These are phyloP conservation scores for Fomitopsis serialis DNA, from an alignment of 768 basidiomycete species.

Conservation along the genomic window DNA sequence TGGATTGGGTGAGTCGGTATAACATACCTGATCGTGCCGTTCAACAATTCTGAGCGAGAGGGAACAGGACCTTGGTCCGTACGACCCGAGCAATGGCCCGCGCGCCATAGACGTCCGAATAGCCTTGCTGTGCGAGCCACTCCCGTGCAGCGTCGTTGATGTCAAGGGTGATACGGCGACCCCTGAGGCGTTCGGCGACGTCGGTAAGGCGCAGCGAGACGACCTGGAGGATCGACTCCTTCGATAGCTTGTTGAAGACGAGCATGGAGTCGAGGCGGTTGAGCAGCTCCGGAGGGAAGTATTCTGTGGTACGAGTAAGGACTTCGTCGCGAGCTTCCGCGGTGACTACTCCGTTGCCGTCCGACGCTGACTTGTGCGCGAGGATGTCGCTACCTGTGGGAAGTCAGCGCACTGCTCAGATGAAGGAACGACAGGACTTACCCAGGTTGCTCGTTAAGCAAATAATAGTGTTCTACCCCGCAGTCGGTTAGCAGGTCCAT, in stretches of 20 bases:
- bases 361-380: slow-evolving; percentile 58
- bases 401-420: neutral
- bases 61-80: slow-evolving; percentile 75
- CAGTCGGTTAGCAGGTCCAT: neutral
- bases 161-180: slow-evolving; percentile 65
- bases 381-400: slow-evolving; percentile 57
- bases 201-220: slow-evolving; percentile 74
- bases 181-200: slow-evolving; percentile 58
- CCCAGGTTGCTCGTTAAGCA: slow-evolving; percentile 88
- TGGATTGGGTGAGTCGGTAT: neutral
- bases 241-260: slow-evolving; percentile 88
- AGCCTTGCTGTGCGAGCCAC: slow-evolving; percentile 75
- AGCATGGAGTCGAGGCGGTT: slow-evolving; percentile 85
- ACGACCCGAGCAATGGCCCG: slow-evolving; percentile 86
- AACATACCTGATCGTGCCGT: slow-evolving; percentile 68
- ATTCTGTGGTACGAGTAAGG: slow-evolving; percentile 65
- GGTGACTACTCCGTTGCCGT: slow-evolving; percentile 59
- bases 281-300: slow-evolving; percentile 87
- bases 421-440: neutral
- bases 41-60: slow-evolving; percentile 76
- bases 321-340: slow-evolving; percentile 60
- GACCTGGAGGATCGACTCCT: slow-evolving; percentile 67
- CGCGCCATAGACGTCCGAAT: slow-evolving; percentile 83
- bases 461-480: slow-evolving; percentile 82
- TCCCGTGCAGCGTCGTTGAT: slow-evolving; percentile 54